These are phyloP conservation scores for Entomophthora muscae DNA, from an alignment of 371 early-diverging fungal genomes.

Conservation along the genomic window DNA sequence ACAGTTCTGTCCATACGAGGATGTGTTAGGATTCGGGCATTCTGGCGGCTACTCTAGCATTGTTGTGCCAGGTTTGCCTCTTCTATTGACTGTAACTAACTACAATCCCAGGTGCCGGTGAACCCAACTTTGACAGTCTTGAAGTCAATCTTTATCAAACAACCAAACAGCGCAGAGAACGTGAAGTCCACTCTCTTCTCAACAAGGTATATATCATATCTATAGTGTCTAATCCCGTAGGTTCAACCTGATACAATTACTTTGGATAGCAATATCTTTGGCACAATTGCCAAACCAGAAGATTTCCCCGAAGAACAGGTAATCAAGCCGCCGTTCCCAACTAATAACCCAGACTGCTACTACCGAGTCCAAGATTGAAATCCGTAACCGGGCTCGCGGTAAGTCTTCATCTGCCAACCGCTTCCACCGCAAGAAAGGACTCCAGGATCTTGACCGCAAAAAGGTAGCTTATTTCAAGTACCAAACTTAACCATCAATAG, in stretches of 20 bases:
- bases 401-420: constrained; percentile 58
- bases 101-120: constrained; percentile 47
- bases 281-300: constrained; percentile 35
- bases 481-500: neutral
- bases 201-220: constrained; percentile 61
- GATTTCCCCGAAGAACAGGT: constrained; percentile 31
- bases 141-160: constrained; percentile 94
- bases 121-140: constrained; percentile 90
- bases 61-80: constrained; percentile 64
- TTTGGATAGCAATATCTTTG: constrained; percentile 58
- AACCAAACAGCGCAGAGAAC: constrained; percentile 73
- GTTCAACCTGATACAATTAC: constrained; percentile 76
- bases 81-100: neutral
- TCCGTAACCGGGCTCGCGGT: constrained; percentile 50
- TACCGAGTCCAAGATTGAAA: constrained; percentile 23
- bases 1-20: constrained; percentile 90
- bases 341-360: neutral
- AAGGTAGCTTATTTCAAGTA: neutral
- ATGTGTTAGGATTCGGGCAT: constrained; percentile 91
- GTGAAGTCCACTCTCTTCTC: constrained; percentile 80
- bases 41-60: constrained; percentile 61
- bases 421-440: constrained; percentile 51
- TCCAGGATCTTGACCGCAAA: neutral
- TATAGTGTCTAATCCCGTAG: constrained; percentile 11
- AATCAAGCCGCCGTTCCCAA: constrained; percentile 14